Base-by-base conservation (phyloP, 306 rosid genomes). In the Castanopsis chinensis region DNA sequence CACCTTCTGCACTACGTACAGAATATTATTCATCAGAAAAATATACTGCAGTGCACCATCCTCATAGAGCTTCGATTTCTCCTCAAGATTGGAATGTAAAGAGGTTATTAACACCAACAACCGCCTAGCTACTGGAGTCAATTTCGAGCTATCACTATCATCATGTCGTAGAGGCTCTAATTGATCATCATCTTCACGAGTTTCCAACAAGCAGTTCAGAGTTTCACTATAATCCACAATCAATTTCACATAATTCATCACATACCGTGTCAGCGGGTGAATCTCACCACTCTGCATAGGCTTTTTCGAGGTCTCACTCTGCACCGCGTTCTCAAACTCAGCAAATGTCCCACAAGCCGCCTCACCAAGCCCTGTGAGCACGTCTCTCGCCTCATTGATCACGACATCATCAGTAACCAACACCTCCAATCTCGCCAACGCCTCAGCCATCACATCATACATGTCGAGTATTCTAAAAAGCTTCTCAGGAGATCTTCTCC, bases 251-350 rank as follows among this genome's bases (percentile, higher is more conserved):
- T 96, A 96, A 82, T 96, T 96, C 99, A 96, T 93, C 35, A 96
- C 99, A 76, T 96, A 96, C 57, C 98, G 92, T 25, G 92, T 87
- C 80, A 96, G 77, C 0, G 98, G 99, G 78, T 96, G 99, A 86
- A 96, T 87, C 65, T 91, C 99, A 15, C 98, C 98, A 1, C 86
- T 90, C 30, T 84, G 78, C 84, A 91, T 91, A 0, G 92, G 91
- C 75, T 89, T 93, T 82, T 79, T 93, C 1, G 98, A 91, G 78
- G 88, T 80, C 87, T 96, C 99, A 43, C 82, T 84, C 83, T 89
- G 83, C 15, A 96, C 93, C 2, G 96, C 92, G 73, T 81, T 93
- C 86, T 93, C 98, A 87, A 96, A 93, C 84, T 93, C 99, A 7
- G 82, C 81, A 85, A 96, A 93, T 5, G 99, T 90, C 85, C 96